These are phyloP conservation scores for California macrophylla DNA, from an alignment of 441 rosid genomes.

Conservation along the genomic window DNA sequence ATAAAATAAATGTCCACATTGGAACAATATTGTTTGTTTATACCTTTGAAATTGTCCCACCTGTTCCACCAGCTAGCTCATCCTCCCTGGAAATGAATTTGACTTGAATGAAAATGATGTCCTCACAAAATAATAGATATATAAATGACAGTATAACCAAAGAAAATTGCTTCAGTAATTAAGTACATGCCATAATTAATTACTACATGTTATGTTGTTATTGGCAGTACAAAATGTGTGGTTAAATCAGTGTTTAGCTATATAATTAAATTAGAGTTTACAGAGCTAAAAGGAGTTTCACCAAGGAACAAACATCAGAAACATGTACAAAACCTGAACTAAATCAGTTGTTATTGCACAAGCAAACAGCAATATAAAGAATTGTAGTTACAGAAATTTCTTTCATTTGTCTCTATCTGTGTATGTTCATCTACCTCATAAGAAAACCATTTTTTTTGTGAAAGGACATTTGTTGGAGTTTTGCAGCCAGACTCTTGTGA, in stretches of 20 bases:
- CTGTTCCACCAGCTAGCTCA: not conserved
- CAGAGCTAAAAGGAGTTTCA: no score
- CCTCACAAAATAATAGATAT: not conserved
- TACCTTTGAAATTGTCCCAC: not conserved
- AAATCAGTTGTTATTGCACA: not conserved
- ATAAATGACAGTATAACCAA: not conserved
- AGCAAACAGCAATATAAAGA: not conserved
- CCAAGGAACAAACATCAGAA: slow-evolving; percentile 3
- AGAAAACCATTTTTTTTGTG: not conserved
- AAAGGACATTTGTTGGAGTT: not conserved
- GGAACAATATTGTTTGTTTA: not conserved
- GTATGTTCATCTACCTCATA: not conserved
- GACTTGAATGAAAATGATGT: not conserved
- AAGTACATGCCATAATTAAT: not conserved
- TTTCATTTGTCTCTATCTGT: not conserved
- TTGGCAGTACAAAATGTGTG: not conserved
- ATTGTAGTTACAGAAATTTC: not conserved
- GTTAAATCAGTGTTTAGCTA: not conserved
- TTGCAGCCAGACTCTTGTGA: not conserved
- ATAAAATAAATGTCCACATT: not conserved
- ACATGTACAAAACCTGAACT: not conserved
- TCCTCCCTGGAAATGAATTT: not conserved
- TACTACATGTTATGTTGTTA: not conserved
- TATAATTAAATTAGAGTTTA: no score
- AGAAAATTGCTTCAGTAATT: not conserved